Base-by-base conservation (phyloP, 768 basidiomycete species). In the Mycena belliarum region DNA sequence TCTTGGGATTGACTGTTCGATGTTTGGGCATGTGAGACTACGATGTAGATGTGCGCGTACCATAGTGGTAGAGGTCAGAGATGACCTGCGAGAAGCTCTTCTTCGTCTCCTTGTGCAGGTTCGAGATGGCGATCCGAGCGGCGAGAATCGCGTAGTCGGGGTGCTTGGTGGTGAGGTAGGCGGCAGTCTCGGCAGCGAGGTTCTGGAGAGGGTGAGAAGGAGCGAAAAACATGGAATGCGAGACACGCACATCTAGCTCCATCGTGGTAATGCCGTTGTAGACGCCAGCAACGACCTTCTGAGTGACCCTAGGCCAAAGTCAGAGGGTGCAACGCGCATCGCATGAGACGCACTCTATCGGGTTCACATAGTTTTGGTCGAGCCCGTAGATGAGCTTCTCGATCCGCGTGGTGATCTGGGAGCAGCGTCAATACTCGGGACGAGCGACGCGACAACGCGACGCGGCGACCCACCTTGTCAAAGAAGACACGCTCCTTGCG, bases 91-190 rank as follows among this genome's bases (percentile, higher is more conserved):
- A 94, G 71, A 99, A 98, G 65, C 77, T 91, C 80, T 99, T 98
- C 79, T 95, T 98, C 16, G 97, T 98, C 76, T 99, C 96, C 69
- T 99, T 98, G 83, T 99, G 97, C 18, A 99, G 77, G 71, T 99
- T 99, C 46, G 96, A 98, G 66, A 99, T 93, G 55, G 97, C 97
- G 51, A 99, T 98, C 55, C 97, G 93, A n/a, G 97, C 97, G 6
- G 97, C 97, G 60, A 99, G 92, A 59, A 98, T 87, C 26, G 97
- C 97, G 67, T 99, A 99, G 71, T 99, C 97, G 6, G 96, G 95
- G 69, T 96, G 94, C 65, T 93, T 94, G 25, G 97, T 98, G 6
- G 97, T 99, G 61, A 98, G 86, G 71, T 89, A 98, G 0, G 97
- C 97, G 12, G 97, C 95, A 4, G 97, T 99, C 77, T 98, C 95